A percentile compares a stretch with the other conserved stretches of the same genome.
These are phyloP conservation scores for Stromatinia cepivora DNA, from an alignment of 2,329 filamentous ascomycete genomes.

Conservation along the genomic window DNA sequence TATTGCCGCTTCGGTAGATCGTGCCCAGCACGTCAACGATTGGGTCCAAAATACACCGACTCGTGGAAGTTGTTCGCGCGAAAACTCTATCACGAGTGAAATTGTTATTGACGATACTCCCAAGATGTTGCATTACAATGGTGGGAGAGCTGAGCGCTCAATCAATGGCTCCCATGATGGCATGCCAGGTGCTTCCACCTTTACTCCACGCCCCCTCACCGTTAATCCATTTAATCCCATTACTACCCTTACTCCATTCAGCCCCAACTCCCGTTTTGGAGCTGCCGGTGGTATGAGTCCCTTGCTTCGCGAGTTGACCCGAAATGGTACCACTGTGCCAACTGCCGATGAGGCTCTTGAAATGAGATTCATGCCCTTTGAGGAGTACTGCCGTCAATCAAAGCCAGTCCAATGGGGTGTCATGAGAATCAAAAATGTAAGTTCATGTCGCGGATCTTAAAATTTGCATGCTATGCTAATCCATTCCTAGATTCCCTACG, in stretches of 20 bases:
- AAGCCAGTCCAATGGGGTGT: constrained; percentile 39
- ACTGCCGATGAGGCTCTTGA: constrained; percentile 37
- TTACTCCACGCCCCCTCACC: constrained; percentile 9
- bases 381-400: constrained; percentile 40
- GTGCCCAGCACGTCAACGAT: constrained; percentile 25
- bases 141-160: not conserved
- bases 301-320: constrained; percentile 30
- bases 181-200: not conserved
- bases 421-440: constrained; percentile 43
- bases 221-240: constrained; percentile 26
- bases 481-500: constrained; percentile 54
- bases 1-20: constrained; percentile 27
- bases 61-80: not conserved
- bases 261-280: constrained; percentile 13
- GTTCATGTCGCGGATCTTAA: constrained; percentile 25
- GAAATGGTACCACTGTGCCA: constrained; percentile 32
- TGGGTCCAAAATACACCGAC: constrained; percentile 29
- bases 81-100: not conserved
- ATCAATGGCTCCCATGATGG: not conserved
- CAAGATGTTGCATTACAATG: constrained; percentile 9
- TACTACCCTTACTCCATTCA: constrained; percentile 19
- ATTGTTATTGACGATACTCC: constrained; percentile 1
- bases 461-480: constrained; percentile 25
- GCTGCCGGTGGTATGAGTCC: constrained; percentile 26
- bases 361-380: constrained; percentile 40